A percentile compares a stretch with the other conserved stretches of the same genome.
Conservation (phyloP, 1,139 yeast species). For the Spencermartinsiella ligniputridi region DNA sequence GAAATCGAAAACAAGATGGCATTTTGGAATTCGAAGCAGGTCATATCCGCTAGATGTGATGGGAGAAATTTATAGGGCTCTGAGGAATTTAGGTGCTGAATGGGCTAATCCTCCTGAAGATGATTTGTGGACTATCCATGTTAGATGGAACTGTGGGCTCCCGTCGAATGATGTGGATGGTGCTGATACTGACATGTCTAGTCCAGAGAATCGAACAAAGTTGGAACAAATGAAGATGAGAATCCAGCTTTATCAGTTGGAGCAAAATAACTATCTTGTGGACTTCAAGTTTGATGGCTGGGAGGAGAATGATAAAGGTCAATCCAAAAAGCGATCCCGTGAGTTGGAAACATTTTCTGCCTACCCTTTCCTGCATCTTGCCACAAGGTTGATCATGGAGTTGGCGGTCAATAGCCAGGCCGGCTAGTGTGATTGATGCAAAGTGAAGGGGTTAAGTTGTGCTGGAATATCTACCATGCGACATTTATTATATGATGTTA, state of each 20-base stretch:
- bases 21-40: constrained; percentile 93
- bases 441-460: not conserved
- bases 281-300: constrained; percentile 98
- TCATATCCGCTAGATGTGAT: constrained; percentile 96
- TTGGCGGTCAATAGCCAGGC: constrained; percentile 77
- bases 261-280: constrained; percentile 90
- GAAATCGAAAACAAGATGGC: constrained; percentile 96
- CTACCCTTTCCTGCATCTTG: constrained; percentile 88
- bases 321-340: constrained; percentile 34
- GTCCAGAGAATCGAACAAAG: constrained; percentile 25
- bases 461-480: no score
- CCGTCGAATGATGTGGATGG: constrained; percentile 29
- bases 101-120: constrained; percentile 89
- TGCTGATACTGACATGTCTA: constrained; percentile 13
- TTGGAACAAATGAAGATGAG: constrained; percentile 96
- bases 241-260: constrained; percentile 90
- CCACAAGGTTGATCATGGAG: constrained; percentile 92
- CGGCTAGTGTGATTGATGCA: constrained; percentile 19
- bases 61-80: constrained; percentile 96
- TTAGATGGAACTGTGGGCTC: constrained; percentile 85
- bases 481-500: no score
- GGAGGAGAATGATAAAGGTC: constrained; percentile 48
- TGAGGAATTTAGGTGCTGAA: constrained; percentile 91
- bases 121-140: constrained; percentile 94
- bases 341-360: constrained; percentile 72